Evolutionary conservation across 805 yeast species (phyloP), one percentile per base, ranked within the genome.

Genomic region (Zygoascus bituminiphila): DNA sequence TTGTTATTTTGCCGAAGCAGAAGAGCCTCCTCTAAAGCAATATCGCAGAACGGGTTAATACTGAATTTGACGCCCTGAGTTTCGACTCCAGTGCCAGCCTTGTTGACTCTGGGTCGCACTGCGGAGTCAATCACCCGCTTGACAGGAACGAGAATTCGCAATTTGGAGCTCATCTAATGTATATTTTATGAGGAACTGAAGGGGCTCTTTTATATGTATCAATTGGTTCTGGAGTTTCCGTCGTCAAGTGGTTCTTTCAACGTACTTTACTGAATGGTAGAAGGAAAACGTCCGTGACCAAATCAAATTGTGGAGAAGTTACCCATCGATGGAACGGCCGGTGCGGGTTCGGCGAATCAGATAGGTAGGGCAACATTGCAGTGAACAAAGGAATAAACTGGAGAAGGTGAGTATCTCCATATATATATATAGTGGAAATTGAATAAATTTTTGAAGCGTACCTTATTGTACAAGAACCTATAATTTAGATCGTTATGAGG

Each of bases 41-140:
- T 93, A 68, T 93, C 98, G 69, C 95, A 93, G 68, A 93, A 93
- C 49, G 99, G 98, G 65, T 93, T 93, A 66, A 91, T 87, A 62
- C 88, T 78, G 73, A 83, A 88, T 70, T 91, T 91, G 57, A 87
- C 86, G 50, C 96, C 97, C 54, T 84, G 78, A 48, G 91, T 79
- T 57, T 88, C 96, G 44, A 85, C 80, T 5, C 93, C 95, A 9
- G 88, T 82, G 44, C 79, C 80, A 12, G 94, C 71, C 66, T 86
- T 81, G 73, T 88, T 88, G 67, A 91, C 82, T 60, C 97, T 77
- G 42, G 98, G 98, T 68, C 84, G 85, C 59, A 89, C 76, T 14
- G 96, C 96, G 48, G 85, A 84, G 68, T 93, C 98, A 60, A 93
- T 83, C 46, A 89, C 97, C 54, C 98, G 76, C 70, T 93, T 93